These are phyloP conservation scores for Vachellia collinsii DNA, from an alignment of 306 rosid species.

Conservation along the genomic window DNA sequence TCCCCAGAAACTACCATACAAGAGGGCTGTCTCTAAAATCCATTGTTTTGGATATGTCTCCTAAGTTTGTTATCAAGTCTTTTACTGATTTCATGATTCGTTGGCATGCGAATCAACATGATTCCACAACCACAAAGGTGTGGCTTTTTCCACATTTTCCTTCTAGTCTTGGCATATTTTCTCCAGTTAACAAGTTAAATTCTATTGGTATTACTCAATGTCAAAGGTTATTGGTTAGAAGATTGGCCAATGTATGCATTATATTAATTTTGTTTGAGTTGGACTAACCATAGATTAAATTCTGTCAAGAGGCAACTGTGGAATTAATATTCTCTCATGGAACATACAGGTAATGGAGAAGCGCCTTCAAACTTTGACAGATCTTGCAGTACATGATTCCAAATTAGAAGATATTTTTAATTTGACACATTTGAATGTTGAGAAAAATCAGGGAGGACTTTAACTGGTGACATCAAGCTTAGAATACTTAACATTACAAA, in stretches of 20 bases:
- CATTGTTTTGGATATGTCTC: neutral
- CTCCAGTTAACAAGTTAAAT: neutral
- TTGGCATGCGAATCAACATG: neutral
- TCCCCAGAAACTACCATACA: neutral
- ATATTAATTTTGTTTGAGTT: neutral
- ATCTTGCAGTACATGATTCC: neutral
- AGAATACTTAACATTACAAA: neutral
- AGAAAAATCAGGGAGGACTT: neutral
- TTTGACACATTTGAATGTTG: neutral
- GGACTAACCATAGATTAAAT: neutral
- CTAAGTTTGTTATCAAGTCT: neutral
- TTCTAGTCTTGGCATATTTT: neutral
- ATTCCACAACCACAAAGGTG: neutral
- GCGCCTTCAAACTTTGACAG: neutral
- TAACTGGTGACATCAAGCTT: neutral
- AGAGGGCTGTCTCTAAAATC: neutral
- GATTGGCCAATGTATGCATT: neutral
- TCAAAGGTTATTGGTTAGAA: neutral
- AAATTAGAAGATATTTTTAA: neutral
- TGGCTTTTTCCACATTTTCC: neutral
- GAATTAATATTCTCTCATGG: neutral
- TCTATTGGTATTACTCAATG: neutral
- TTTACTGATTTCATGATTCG: conserved; percentile 1
- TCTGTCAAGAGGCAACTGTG: neutral
- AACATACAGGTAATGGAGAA: neutral